These are phyloP conservation scores for Alternaria sp. DNA, from an alignment of 2,329 filamentous ascomycete genomes.

Conservation along the genomic window DNA sequence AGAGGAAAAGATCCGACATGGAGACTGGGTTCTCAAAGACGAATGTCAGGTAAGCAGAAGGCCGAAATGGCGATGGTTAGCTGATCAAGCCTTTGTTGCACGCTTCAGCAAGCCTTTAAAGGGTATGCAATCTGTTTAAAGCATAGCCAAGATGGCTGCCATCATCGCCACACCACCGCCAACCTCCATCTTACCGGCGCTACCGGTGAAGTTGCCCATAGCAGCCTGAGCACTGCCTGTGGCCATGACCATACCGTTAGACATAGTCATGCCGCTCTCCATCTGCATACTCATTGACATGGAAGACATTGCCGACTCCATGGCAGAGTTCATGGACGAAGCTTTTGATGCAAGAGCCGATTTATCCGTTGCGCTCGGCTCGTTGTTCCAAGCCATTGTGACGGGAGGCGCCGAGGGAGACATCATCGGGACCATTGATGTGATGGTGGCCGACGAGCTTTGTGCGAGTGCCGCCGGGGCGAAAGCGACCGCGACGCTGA, in stretches of 20 bases:
- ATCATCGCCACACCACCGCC: slow-evolving; percentile 18
- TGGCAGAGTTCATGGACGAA: slow-evolving; percentile 18
- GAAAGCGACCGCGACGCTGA: slow-evolving; percentile 16
- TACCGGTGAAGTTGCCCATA: slow-evolving; percentile 23
- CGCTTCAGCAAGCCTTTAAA: background rate
- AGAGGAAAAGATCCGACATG: background rate
- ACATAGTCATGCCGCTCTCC: slow-evolving; percentile 45
- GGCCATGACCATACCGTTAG: slow-evolving; percentile 32
- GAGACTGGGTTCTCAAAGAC: background rate
- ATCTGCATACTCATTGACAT: slow-evolving; percentile 40
- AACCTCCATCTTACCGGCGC: slow-evolving; percentile 15
- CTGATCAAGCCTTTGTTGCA: background rate
- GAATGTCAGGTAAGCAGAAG: background rate
- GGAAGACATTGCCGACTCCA: slow-evolving; percentile 49
- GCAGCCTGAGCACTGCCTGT: slow-evolving; percentile 37
- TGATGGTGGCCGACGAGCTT: slow-evolving; percentile 12
- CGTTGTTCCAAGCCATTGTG: slow-evolving; percentile 33
- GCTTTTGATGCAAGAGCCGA: background rate
- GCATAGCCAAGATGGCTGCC: slow-evolving; percentile 22
- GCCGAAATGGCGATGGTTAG: background rate
- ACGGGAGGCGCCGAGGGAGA: slow-evolving; percentile 17
- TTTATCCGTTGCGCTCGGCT: background rate
- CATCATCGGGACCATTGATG: slow-evolving; percentile 18
- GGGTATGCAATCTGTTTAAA: background rate
- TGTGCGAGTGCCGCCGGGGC: slow-evolving; percentile 17